Base-by-base conservation (phyloP, 148 eudicot species). In the Amaranthus cruentus region DNA sequence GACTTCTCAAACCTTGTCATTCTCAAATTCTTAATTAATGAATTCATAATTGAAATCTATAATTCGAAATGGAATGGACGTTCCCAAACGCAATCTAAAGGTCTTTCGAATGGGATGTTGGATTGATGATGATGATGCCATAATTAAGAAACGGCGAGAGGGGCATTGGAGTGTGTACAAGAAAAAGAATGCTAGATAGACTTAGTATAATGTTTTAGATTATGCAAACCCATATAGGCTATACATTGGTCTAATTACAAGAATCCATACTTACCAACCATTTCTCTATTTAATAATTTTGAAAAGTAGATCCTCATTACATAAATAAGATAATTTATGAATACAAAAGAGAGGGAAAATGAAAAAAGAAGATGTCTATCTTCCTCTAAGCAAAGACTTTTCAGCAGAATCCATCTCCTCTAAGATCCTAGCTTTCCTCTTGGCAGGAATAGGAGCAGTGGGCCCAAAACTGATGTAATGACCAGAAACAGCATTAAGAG, bases 391-490 rank as follows among this genome's bases (percentile, higher is more conserved):
- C 47, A 95, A 66, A 72, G 96, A 88, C 85, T 91, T 95, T 82
- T 95, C 97, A 9, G 88, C 99, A 46, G 89, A 86, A 6, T 95
- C 99, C 90, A 95, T 80, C 81, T 95, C 99, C 72, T 91, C 97
- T 66, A 95, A 75, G 53, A 95, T 95, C 62, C 99, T 86, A 50
- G 87, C 86, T 90, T 68, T 87, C 79, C 97, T 81, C 85, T 91
- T 91, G 6, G 90, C 88, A 53, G 97, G 97, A 7, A 91, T 85
- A 28, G 97, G 97, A 4, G 94, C 90, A 4, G 97, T 89, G 0
- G 94, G 97, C 1, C 97, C 97, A 43, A 91, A 91, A 72, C 99
- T 95, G 38, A 91, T 85, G 73, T 95, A 95, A 76, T 95, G 99
- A 64, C 99, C 99, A 1, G 97, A 91, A 18, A 95, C 97, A 2